A percentile compares a stretch with the other conserved stretches of the same genome.
These are phyloP conservation scores for Abrus pulchellus DNA, from an alignment of 306 rosid species.

Conservation along the genomic window DNA sequence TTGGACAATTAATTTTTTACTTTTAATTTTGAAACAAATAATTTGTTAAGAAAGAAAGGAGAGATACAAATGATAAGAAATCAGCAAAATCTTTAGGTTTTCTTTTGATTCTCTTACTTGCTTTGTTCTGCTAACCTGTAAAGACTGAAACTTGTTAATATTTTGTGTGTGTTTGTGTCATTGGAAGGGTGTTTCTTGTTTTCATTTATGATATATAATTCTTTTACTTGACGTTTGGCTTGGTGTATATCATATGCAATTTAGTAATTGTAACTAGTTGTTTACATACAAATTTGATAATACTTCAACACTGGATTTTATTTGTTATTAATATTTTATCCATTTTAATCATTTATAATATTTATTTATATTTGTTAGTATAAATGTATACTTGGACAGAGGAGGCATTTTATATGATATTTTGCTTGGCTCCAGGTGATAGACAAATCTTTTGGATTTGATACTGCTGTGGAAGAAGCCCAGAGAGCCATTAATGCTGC, in stretches of 20 bases:
- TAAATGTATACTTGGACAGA: constrained; percentile 25
- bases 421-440: constrained; percentile 73
- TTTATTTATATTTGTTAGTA: background rate
- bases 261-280: constrained; percentile 16
- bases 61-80: background rate
- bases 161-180: background rate
- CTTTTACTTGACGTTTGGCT: constrained; percentile 7
- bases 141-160: constrained; percentile 3
- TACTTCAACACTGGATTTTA: constrained; percentile 9
- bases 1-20: background rate
- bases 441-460: constrained; percentile 98
- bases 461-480: constrained; percentile 98
- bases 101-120: background rate
- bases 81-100: too few species aligned
- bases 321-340: constrained; percentile 10
- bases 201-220: background rate
- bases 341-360: background rate
- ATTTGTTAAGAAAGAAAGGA: background rate
- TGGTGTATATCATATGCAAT: background rate
- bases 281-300: background rate
- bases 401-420: constrained; percentile 32
- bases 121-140: background rate
- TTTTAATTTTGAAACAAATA: too few species aligned
- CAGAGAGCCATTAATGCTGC: constrained; percentile 97
- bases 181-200: background rate